Evolutionary conservation across 805 yeast species (phyloP).

Genomic region (Candida fluviatilis): DNA sequence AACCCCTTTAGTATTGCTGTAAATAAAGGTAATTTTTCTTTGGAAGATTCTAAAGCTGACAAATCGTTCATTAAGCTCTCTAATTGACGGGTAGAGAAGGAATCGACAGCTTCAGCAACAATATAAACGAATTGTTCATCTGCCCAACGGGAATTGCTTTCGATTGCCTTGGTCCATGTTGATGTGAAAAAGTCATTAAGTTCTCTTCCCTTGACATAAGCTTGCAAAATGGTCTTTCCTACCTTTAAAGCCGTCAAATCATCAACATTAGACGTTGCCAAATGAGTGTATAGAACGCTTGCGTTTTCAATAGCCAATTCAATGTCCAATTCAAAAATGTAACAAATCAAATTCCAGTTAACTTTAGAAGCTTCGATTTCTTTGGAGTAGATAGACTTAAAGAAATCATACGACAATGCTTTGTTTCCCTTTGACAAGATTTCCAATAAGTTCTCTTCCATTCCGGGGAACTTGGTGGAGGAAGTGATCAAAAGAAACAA

Average conservation of each 20-base stretch:
- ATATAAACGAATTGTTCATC: constrained; percentile 23
- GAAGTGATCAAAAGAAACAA: constrained; percentile 40
- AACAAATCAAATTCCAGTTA: constrained; percentile 45
- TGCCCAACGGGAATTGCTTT: constrained; percentile 18
- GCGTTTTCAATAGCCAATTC: constrained; percentile 51
- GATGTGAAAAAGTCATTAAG: constrained; percentile 41
- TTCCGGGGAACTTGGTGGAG: constrained; percentile 25
- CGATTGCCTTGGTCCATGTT: constrained; percentile 37
- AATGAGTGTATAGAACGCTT: constrained; percentile 8
- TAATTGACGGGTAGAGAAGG: constrained; percentile 46
- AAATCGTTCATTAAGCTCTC: constrained; percentile 5
- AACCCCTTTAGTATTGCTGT: constrained; percentile 38
- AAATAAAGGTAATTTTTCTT: constrained; percentile 11
- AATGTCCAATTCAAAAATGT: constrained; percentile 50
- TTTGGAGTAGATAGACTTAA: constrained; percentile 35
- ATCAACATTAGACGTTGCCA: constrained; percentile 3
- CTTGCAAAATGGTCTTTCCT: constrained; percentile 34
- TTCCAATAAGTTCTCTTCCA: constrained; percentile 41
- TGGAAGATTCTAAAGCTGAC: constrained; percentile 3
- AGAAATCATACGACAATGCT: constrained; percentile 50
- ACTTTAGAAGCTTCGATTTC: constrained; percentile 16
- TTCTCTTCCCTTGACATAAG: constrained; percentile 58
- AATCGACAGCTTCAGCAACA: constrained; percentile 38
- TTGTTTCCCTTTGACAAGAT: constrained; percentile 49
- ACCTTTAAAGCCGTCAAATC: constrained; percentile 9